These are phyloP conservation scores for Mallotus nudiflorus DNA, from an alignment of 345 rosid species.

Conservation along the genomic window DNA sequence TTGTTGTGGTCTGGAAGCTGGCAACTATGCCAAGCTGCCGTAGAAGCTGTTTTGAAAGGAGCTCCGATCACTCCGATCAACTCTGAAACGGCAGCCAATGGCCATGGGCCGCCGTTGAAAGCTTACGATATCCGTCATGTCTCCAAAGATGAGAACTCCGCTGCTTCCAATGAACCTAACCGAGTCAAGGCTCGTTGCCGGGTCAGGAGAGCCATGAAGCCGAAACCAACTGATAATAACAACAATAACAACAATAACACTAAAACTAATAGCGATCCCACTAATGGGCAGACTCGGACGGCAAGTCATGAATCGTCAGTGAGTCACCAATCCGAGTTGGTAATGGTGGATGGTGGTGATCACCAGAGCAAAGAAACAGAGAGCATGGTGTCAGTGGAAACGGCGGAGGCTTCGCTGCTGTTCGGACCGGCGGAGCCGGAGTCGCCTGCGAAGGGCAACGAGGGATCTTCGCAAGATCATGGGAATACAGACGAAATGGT, in stretches of 20 bases:
- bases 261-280: too few species aligned
- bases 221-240: constrained; percentile 8
- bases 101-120: constrained; percentile 75
- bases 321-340: constrained; percentile 85
- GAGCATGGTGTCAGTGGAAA: constrained; percentile 68
- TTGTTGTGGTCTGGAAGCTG: constrained; percentile 90
- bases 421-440: constrained; percentile 39
- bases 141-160: constrained; percentile 67
- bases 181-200: constrained; percentile 53
- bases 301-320: constrained; percentile 85
- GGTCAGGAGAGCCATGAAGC: constrained; percentile 44
- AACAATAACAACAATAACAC: constrained; percentile 4
- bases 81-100: constrained; percentile 61
- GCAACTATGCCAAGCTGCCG: constrained; percentile 96
- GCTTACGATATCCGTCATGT: constrained; percentile 87
- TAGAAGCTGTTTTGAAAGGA: constrained; percentile 87
- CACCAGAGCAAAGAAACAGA: constrained; percentile 63
- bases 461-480: background rate
- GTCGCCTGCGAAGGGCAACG: constrained; percentile 12
- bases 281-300: constrained; percentile 47
- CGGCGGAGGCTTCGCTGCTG: constrained; percentile 38
- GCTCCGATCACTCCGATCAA: constrained; percentile 71
- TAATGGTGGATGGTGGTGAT: constrained; percentile 52
- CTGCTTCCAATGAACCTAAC: constrained; percentile 34
- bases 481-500: background rate